Evolutionary conservation across 2,329 filamentous ascomycete species (phyloP), one percentile per base, ranked within the genome.

Genomic region (Escovopsis sp.): DNA sequence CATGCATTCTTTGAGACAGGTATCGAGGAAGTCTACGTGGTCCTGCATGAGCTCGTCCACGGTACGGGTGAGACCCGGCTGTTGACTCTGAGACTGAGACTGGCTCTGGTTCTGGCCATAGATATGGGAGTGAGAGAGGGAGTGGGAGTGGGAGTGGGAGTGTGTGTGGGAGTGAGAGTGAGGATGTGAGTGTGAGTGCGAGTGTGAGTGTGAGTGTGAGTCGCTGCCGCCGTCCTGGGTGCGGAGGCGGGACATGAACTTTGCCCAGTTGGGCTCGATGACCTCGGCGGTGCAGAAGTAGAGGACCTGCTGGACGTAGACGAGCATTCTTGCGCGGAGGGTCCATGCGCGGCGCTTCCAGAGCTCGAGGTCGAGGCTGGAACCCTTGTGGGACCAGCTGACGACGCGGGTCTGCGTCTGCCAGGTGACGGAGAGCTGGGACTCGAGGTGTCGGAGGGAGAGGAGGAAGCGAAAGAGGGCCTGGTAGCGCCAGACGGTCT

Each of bases 11-110:
- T 96, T 98, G 49, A 98, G 66, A 55, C 90, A 98, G 4, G 90
- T 96, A 48, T 94, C 90, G 33, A 98, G 63, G 55, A 98, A 98
- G 58, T 96, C 90, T 40, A 98, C 87, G 59, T 98, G 90, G 51
- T 96, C 87, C 60, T 96, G 85, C 90, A 98, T 98, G 51, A 98
- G 62, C 60, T 96, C 86, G 51, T 98, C 90, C 1, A 98, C 90
- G 0, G 90, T 98, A 27, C 86, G 61, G 28, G 62, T 64, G 6
- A 58, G 52, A 1, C 54, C 53, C 11, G 51, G 38, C n/a, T 39
- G 39, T 8, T 25, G 21, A 11, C 4, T 8, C 26, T 55, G 47
- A 8, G 43, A 41, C 4, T 46, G 37, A 5, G 40, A 40, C 11
- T 65, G 61, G 21, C 21, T 8, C 5, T 9, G 5, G 19, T 9